Base-by-base conservation (phyloP, 768 basidiomycete genomes). In the Serendipita indica region DNA sequence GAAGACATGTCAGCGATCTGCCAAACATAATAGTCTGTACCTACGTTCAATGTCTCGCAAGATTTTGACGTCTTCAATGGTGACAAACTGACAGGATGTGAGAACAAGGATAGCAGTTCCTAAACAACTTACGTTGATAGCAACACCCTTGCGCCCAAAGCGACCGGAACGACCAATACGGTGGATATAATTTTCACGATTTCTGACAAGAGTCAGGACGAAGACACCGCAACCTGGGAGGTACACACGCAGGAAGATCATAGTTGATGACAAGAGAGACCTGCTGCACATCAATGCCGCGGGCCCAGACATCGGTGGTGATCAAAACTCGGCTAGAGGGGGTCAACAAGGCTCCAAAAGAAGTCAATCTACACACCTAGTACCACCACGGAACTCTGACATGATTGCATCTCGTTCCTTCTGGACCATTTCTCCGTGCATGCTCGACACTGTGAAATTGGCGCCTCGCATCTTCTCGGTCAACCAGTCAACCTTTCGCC, bases 141-240 rank as follows among this genome's bases (percentile, higher is more conserved):
- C 96, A 61, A 98, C 96, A 78, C 94, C 96, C 74, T 99, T 99
- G 65, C 96, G 79, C 65, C 96, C 96, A 74, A 98, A 98, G 60
- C 96, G 91, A 68, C 96, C 96, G 60, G 93, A 96, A 62, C 96
- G 91, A 72, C 96, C 96, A 69, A 98, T 98, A 68, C 96, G 89
- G 76, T 99, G 96, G 65, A 99, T 97, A 75, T 99, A 99, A 72
- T 99, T 97, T 80, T 97, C 94, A 78, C 89, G 89, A 70, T 91
- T 91, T 64, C 85, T 91, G 63, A 57, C 65, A 58, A 54, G 34
- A 12, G 22, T 13, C 65, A 56, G 33, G 59, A 52, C 39, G 12
- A 37, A 45, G 60, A 62, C 61, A 58, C 39, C 37, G 43, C 13
- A 25, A 22, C 41, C 33, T 57, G 18, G 30, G 33, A 54, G 34